phyloP scores from a whole-genome alignment of 768 basidiomycete species.

The Tremella yokohamensis region DNA sequence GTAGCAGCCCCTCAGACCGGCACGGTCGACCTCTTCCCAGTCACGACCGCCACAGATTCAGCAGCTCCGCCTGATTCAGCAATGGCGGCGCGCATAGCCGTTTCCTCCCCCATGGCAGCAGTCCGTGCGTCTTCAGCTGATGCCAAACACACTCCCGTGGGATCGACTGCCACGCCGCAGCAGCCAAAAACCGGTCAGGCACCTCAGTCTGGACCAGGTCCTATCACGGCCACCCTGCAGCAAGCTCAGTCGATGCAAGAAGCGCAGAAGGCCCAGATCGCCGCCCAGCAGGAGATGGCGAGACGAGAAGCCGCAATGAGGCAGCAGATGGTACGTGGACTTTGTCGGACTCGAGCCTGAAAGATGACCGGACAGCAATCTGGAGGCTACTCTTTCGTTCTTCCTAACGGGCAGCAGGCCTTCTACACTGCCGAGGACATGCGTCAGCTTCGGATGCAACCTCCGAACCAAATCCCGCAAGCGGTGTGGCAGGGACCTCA shows the following conservation, averaged over 20 bases:
- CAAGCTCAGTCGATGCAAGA: conserved; percentile 1
- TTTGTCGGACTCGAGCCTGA: background rate
- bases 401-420: background rate
- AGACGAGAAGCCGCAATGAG: background rate
- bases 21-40: background rate
- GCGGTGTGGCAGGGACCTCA: conserved; percentile 2
- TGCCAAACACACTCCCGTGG: background rate
- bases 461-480: conserved; percentile 6
- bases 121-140: conserved; percentile 7
- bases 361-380: background rate
- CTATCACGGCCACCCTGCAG: conserved; percentile 1
- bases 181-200: background rate
- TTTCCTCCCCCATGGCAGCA: conserved; percentile 3
- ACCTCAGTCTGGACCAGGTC: background rate
- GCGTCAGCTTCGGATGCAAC: conserved; percentile 4
- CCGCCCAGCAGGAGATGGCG: conserved; percentile 1
- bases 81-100: conserved; percentile 8
- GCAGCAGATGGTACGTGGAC: background rate
- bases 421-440: background rate
- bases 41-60: background rate
- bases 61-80: conserved; percentile 1
- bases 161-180: conserved; percentile 3
- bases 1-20: background rate
- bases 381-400: background rate
- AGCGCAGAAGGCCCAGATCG: conserved; percentile 8